Evolutionary conservation across 164 flowering plant genomes (phyloP).

Genomic region (Santalum album): DNA sequence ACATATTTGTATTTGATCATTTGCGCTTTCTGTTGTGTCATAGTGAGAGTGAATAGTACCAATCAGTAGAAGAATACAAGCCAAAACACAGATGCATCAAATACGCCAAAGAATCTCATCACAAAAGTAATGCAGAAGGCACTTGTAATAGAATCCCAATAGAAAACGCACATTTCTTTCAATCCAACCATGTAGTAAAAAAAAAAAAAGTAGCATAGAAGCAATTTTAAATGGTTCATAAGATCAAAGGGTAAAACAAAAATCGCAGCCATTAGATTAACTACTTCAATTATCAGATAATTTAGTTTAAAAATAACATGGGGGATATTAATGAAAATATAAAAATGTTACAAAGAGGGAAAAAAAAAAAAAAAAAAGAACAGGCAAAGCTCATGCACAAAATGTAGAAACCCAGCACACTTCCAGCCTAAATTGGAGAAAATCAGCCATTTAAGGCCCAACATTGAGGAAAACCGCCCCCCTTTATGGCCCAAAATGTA

Average conservation of each 20-base stretch:
- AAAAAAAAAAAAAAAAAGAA: no score
- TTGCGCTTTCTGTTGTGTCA: constrained; percentile 73
- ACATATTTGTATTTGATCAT: constrained; percentile 87
- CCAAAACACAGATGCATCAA: constrained; percentile 92
- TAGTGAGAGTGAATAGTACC: constrained; percentile 56
- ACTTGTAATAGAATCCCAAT: constrained; percentile 65
- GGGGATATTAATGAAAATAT: no score
- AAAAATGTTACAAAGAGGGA: no score
- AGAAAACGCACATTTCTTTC: neutral
- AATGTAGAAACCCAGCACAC: no score
- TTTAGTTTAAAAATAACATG: no score
- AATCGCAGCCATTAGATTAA: neutral
- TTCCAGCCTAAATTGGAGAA: no score
- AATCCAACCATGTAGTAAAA: neutral
- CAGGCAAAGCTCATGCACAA: no score
- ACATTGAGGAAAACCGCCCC: no score
- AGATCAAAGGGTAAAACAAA: neutral
- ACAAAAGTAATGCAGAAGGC: constrained; percentile 75
- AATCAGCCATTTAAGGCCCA: no score
- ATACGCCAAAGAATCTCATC: constrained; percentile 63
- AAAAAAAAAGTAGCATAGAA: neutral
- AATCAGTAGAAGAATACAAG: constrained; percentile 85
- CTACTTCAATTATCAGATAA: neutral
- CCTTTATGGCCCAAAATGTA: no score
- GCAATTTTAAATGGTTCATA: neutral